These are phyloP conservation scores for Dissoconium aciculare DNA, from an alignment of 2,329 filamentous ascomycete species.

Conservation along the genomic window DNA sequence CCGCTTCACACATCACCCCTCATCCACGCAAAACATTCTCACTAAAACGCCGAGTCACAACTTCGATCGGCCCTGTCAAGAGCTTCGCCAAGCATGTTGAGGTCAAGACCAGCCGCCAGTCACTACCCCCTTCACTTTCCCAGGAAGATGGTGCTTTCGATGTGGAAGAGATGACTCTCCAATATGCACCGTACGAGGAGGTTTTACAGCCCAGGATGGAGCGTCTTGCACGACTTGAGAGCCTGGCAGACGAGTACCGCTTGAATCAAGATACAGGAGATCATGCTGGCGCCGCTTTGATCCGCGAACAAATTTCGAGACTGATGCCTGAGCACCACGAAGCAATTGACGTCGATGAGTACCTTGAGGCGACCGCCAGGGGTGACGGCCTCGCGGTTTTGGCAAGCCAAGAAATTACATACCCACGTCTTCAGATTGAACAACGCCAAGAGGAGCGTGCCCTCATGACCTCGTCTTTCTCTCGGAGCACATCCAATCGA, in stretches of 20 bases:
- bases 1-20: slow-evolving; percentile 22
- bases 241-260: slow-evolving; percentile 5
- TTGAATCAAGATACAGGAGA: slow-evolving; percentile 4
- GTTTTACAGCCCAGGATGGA: slow-evolving; percentile 21
- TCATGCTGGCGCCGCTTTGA: slow-evolving; percentile 2
- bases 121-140: slow-evolving; percentile 18
- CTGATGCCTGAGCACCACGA: slow-evolving; percentile 22
- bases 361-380: slow-evolving; percentile 18
- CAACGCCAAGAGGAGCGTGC: slow-evolving; percentile 6
- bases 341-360: slow-evolving; percentile 25
- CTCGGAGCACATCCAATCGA: not conserved
- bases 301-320: slow-evolving; percentile 6
- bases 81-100: slow-evolving; percentile 10
- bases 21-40: slow-evolving; percentile 18
- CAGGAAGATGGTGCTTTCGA: slow-evolving; percentile 11
- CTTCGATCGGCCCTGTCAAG: slow-evolving; percentile 13
- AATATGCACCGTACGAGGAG: slow-evolving; percentile 19
- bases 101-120: slow-evolving; percentile 18
- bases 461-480: too few species aligned
- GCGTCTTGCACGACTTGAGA: slow-evolving; percentile 17
- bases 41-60: slow-evolving; percentile 21
- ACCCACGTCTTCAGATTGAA: slow-evolving; percentile 14
- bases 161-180: slow-evolving; percentile 14
- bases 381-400: slow-evolving; percentile 17
- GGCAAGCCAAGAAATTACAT: slow-evolving; percentile 16